These are phyloP conservation scores for Mortierella sp. DNA, from an alignment of 371 early-diverging fungal species.

Conservation along the genomic window DNA sequence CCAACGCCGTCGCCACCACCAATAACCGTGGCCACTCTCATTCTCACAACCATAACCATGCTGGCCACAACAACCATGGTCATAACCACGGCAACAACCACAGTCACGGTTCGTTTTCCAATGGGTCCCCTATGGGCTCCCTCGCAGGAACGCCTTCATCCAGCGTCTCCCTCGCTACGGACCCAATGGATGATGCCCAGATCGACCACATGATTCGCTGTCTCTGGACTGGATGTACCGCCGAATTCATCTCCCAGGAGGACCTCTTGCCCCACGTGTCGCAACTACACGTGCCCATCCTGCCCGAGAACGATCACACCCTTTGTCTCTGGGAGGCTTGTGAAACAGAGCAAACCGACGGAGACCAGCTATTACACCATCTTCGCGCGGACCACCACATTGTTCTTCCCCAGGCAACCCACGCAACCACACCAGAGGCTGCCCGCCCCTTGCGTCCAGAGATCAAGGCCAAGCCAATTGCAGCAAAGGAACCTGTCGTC, in stretches of 20 bases:
- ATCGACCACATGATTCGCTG: conserved; percentile 63
- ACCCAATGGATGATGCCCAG: conserved; percentile 41
- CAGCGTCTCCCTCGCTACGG: conserved; percentile 23
- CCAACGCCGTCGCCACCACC: too few species aligned
- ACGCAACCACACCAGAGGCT: not conserved
- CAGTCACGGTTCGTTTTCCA: conserved; percentile 13
- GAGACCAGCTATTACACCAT: conserved; percentile 76
- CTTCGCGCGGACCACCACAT: conserved; percentile 63
- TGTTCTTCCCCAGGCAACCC: conserved; percentile 1
- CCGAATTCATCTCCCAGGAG: conserved; percentile 77
- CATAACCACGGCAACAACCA: conserved; percentile 13
- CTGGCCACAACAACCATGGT: not conserved
- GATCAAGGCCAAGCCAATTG: conserved; percentile 4
- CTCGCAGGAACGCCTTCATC: conserved; percentile 31
- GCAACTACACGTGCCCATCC: conserved; percentile 80
- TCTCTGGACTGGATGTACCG: conserved; percentile 87
- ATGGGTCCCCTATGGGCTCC: conserved; percentile 22
- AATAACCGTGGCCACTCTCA: not conserved
- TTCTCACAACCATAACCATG: not conserved
- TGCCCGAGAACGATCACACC: conserved; percentile 56
- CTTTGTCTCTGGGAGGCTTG: conserved; percentile 88
- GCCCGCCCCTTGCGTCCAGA: conserved; percentile 26
- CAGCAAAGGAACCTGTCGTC: not conserved
- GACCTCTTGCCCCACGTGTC: conserved; percentile 87
- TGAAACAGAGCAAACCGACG: conserved; percentile 64